Conservation (phyloP, 768 basidiomycete species). For the Agrocybe pediades region DNA sequence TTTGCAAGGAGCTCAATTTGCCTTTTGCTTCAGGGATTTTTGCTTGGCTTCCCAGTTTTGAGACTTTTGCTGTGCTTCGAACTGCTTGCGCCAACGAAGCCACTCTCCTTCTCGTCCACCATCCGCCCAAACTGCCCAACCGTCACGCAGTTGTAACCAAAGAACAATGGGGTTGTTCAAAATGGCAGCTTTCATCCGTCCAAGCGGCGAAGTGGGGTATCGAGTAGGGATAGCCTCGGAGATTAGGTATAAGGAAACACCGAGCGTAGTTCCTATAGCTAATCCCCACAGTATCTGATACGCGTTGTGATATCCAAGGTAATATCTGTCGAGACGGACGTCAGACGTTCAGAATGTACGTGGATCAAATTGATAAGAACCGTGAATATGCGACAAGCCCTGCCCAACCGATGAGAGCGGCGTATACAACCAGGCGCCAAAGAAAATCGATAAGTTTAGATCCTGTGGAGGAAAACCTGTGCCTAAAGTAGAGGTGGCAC, state of each 20-base stretch:
- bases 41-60: neutral
- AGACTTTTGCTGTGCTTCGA: slow-evolving; percentile 41
- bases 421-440: slow-evolving; percentile 49
- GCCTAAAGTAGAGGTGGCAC: slow-evolving; percentile 72
- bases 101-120: slow-evolving; percentile 78
- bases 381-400: slow-evolving; percentile 76
- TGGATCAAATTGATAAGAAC: slow-evolving; percentile 45
- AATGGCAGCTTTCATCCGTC: slow-evolving; percentile 46
- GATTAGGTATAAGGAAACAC: slow-evolving; percentile 52
- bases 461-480: slow-evolving; percentile 42
- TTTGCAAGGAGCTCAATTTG: too few species aligned
- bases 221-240: slow-evolving; percentile 59
- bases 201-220: slow-evolving; percentile 55
- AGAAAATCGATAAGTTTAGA: slow-evolving; percentile 47
- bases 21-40: slow-evolving; percentile 10
- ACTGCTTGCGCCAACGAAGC: slow-evolving; percentile 61
- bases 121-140: slow-evolving; percentile 81
- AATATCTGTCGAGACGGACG: slow-evolving; percentile 43
- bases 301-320: slow-evolving; percentile 74
- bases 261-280: slow-evolving; percentile 60
- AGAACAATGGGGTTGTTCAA: slow-evolving; percentile 56
- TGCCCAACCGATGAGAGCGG: slow-evolving; percentile 56
- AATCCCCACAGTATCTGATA: slow-evolving; percentile 78
- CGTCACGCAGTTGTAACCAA: slow-evolving; percentile 77
- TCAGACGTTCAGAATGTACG: neutral